Evolutionary conservation across 2,329 filamentous ascomycete species (phyloP), one percentile per base, ranked within the genome.

Genomic region (Coniochaeta ligniaria): DNA sequence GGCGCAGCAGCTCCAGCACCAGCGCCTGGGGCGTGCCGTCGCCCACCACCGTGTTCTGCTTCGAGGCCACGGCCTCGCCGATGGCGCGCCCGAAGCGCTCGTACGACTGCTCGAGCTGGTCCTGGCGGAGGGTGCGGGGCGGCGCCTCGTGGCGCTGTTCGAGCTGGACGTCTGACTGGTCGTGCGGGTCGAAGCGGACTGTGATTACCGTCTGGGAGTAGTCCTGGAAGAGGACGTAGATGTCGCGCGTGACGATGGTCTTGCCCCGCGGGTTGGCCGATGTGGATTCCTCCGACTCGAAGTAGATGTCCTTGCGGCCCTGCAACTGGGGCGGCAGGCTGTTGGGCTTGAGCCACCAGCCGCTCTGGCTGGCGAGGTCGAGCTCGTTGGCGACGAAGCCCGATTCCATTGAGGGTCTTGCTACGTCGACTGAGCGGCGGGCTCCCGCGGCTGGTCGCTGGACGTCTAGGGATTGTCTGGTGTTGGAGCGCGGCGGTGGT

Each of bases 181-280:
- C 87, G 59, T 86, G 83, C 1, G 87, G 79, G 71, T 96, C 90
- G 72, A 89, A 98, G 58, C 83, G 87, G 20, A 88, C 90, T 0
- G 88, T 92, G 68, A 99, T 84, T 64, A 96, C 82, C 0, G 94
- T 98, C 72, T 98, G 95, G 20, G 93, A 97, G 74, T 99, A 99
- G 75, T 99, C 95, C 69, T 92, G 88, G 77, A 91, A 99, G 9
- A 99, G 77, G n/a, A 98, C 80, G 67, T 89, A 95, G 47, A 97
- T 82, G 62, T 93, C 87, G 65, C 93, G 93, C 7, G 88, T 90
- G 22, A 96, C 78, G 1, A 82, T 83, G 0, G 86, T 86, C 71
- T 87, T 88, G 16, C 87, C 60, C 17, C 62, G 66, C 2, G 66
- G 84, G 64, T 87, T 87, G 12, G 83, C 82, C 16, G 88, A 83